These are phyloP conservation scores for Talaromyces sp. DNA, from an alignment of 2,329 filamentous ascomycete species.

Conservation along the genomic window DNA sequence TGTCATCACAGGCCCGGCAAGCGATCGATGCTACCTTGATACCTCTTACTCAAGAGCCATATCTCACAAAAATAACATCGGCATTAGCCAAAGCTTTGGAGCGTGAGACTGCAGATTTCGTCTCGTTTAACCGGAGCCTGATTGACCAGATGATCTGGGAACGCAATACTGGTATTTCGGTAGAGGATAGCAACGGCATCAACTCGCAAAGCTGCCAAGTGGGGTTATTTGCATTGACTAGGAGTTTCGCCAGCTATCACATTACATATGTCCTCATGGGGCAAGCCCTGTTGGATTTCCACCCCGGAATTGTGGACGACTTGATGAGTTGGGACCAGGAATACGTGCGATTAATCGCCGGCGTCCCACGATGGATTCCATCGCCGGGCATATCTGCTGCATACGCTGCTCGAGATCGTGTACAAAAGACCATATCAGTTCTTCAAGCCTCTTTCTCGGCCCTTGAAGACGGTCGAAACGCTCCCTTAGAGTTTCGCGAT, in stretches of 20 bases:
- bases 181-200: slow-evolving; percentile 39
- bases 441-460: slow-evolving; percentile 45
- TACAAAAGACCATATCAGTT: slow-evolving; percentile 40
- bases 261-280: slow-evolving; percentile 52
- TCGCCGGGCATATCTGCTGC: slow-evolving; percentile 50
- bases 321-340: slow-evolving; percentile 55
- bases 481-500: slow-evolving; percentile 45
- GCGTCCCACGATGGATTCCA: slow-evolving; percentile 55
- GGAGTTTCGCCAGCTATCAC: slow-evolving; percentile 55
- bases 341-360: slow-evolving; percentile 53
- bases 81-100: slow-evolving; percentile 40
- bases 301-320: slow-evolving; percentile 53
- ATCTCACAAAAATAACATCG: slow-evolving; percentile 43
- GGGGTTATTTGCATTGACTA: slow-evolving; percentile 51
- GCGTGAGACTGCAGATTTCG: slow-evolving; percentile 51
- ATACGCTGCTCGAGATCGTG: slow-evolving; percentile 44
- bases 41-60: slow-evolving; percentile 47
- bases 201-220: slow-evolving; percentile 48
- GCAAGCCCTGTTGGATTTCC: slow-evolving; percentile 50
- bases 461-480: slow-evolving; percentile 41
- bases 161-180: slow-evolving; percentile 46
- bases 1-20: slow-evolving; percentile 34
- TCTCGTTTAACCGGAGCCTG: slow-evolving; percentile 57
- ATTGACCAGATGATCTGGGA: slow-evolving; percentile 65
- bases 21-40: slow-evolving; percentile 38